Evolutionary conservation across 2,329 filamentous ascomycete genomes (phyloP), one percentile per base, ranked within the genome.

Genomic region (Ambrosiella beaveri): DNA sequence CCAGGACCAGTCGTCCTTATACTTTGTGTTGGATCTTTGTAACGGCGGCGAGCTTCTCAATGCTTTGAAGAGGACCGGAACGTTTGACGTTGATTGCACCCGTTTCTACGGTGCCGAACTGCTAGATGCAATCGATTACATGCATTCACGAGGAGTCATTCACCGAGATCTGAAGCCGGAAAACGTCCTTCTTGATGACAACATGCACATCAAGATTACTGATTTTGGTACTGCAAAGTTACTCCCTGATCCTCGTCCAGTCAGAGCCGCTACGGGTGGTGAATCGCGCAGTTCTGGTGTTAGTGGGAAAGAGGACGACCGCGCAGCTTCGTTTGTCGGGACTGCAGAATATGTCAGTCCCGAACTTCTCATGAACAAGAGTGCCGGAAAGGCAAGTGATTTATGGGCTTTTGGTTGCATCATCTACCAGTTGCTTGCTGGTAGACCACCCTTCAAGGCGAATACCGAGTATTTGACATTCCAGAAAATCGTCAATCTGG

Each of bases 191-290:
- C 75, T 98, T 41, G 93, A 98, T 68, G 86, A 90, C 63, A 85
- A 95, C 66, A 94, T 96, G 86, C 88, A 97, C 66, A 84, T 97
- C 71, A 98, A 98, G 69, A 96, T 98, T 63, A 98, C 93, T 7
- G 93, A 98, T 70, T 98, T 98, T 67, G 93, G 93, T 47, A 98
- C 93, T 0, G 93, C 93, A n/a, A 97, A 96, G 69, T 81, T 98
- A 62, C 74, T 98, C 51, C 13, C 47, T 12, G 57, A 58, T 39
- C 53, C 56, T 8, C 52, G 56, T 12, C 38, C 50, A 15, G 13
- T 51, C 12, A 36, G 50, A 6, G 39, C 41, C 15, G 38, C n/a
- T 40, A 45, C 50, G 11, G 47, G 35, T 7, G n/a, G 12, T 13
- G 52, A 54, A 27, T 19, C n/a, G 13, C 38, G 52, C 7, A n/a